Conservation (phyloP, 2,329 filamentous ascomycete species). For the Trichoderma sp. region DNA sequence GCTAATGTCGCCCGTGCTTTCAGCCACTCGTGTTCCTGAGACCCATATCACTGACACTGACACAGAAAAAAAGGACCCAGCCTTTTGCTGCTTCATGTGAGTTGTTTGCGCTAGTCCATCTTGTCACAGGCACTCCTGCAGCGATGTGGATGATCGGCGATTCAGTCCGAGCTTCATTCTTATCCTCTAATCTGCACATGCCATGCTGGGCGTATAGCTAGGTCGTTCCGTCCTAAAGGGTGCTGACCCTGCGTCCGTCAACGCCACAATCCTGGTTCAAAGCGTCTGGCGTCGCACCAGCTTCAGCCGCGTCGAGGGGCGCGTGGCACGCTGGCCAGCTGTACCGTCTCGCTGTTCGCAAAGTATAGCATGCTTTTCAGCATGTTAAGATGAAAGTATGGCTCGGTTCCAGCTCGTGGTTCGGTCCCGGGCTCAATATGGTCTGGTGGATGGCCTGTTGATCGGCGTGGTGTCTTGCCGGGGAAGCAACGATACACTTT, state of each 20-base stretch:
- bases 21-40: neutral
- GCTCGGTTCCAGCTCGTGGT: neutral
- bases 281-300: neutral
- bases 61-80: neutral
- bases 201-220: neutral
- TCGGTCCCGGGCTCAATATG: neutral
- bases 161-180: slow-evolving; percentile 12
- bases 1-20: slow-evolving; percentile 10
- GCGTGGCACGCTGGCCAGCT: neutral
- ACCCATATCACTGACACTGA: neutral
- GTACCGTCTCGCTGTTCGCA: neutral
- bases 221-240: neutral
- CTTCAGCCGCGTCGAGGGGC: neutral
- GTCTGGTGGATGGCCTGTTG: slow-evolving; percentile 7
- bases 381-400: neutral
- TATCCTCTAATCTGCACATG: neutral
- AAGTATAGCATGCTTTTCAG: neutral
- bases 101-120: slow-evolving; percentile 12
- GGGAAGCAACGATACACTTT: slow-evolving; percentile 11
- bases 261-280: slow-evolving; percentile 1
- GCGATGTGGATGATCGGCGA: slow-evolving; percentile 19
- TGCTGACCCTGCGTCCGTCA: neutral
- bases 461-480: slow-evolving; percentile 13
- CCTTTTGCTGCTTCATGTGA: slow-evolving; percentile 1
- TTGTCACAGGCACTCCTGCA: slow-evolving; percentile 3